Base-by-base conservation (phyloP, 306 rosid species). In the Lagenaria siceraria region DNA sequence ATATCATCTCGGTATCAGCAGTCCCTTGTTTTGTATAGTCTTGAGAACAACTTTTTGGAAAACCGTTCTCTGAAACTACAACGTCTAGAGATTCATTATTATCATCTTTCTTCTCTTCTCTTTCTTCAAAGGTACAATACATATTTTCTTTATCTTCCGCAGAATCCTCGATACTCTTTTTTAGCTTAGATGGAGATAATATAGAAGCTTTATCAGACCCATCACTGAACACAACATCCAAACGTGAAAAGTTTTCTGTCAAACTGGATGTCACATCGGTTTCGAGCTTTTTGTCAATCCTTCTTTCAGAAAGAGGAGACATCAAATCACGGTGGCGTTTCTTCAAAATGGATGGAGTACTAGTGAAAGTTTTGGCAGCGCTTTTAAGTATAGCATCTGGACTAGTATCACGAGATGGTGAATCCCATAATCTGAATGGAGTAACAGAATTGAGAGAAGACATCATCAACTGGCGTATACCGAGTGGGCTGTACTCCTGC, bases 401-500 rank as follows among this genome's bases (percentile, higher is more conserved):
- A 85, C 96, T 92, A 78, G 81, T 76, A 84, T 84, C 89, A 10
- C 70, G 88, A 78, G 93, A 81, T 79, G 99, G 99, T 0, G 98
- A 92, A 76, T 92, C 98, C 97, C 98, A 92, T 81, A 92, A 80
- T 87, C 92, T 91, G 78, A 88, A 89, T 76, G 99, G 98, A 76
- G 98, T 88, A 25, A 89, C 91, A 81, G 89, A 86, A 84, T 90
- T 92, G 85, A 87, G 84, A 75, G 98, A 92, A 74, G 98, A 82
- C 94, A 91, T 89, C 97, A 89, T 88, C 64, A 92, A 87, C 86
- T 87, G 97, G 64, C 99, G 98, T 68, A 96, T 92, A 43, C 99
- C 99, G 5, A 96, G 89, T 21, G 99, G 99, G 81, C 99, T 96
- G 79, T 90, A 96, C 56, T 96, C 99, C 87, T 90, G 98, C 96